Base-by-base conservation (phyloP, 2,329 filamentous ascomycete genomes). In the Scolecobasidium constrictum region DNA sequence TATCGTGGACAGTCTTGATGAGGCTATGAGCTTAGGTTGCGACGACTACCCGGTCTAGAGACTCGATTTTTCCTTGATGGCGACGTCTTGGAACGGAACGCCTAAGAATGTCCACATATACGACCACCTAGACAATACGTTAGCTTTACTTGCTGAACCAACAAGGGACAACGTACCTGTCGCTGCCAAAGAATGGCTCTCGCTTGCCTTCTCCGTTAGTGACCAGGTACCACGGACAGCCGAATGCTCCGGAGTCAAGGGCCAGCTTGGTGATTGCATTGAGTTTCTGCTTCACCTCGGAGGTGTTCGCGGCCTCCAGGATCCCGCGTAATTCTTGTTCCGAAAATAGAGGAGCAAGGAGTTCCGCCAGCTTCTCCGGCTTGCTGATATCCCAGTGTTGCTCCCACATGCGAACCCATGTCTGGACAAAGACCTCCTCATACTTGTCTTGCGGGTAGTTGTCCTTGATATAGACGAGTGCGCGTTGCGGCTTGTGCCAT, bases 141-240 rank as follows among this genome's bases (percentile, higher is more conserved):
- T 48, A 35, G 35, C n/a, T 23, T 38, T 5, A n/a, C 22, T n/a
- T 15, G 11, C 31, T 17, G 16, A 15, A 20, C n/a, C 39, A 22
- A 35, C 9, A 16, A 35, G 20, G 40, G 18, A 17, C 5, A 39
- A 60, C 60, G 46, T 56, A 71, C 74, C 77, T 66, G 61, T 88
- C 83, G 60, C 81, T 86, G 3, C 83, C 83, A 60, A 88, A 88
- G 56, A 87, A 86, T 0, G 79, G 75, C 62, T 83, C 78, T 38
- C 68, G 68, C 44, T 68, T 58, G 0, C 79, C 80, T 47, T 71
- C 58, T 2, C 54, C 57, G 51, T 81, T 76, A 15, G 66, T 69
- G 3, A 78, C 83, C 72, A 77, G 79, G 47, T 84, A 67, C 83
- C 84, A 90, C 2, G 85, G 85, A 39, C 77, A 76, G 0, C 85